Evolutionary conservation across 2,329 filamentous ascomycete species (phyloP).

Genomic region (Aspergillus brasiliensis): DNA sequence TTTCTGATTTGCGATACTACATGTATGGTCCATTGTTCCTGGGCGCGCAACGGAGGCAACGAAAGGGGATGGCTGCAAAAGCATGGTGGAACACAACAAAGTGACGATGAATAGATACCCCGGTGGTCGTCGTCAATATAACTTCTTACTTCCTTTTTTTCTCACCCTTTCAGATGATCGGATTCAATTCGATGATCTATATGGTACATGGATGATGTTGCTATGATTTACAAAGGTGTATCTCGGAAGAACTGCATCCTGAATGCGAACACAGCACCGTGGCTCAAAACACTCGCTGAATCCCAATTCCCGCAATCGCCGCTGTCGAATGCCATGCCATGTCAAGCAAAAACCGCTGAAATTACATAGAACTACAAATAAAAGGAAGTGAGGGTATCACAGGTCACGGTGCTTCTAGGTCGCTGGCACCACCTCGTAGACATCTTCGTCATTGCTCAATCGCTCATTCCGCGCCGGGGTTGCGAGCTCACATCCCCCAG

Average conservation of each 20-base stretch:
- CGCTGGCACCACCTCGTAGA: conserved; percentile 33
- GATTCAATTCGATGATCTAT: no score
- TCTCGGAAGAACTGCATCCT: not conserved
- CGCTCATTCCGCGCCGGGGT: conserved; percentile 54
- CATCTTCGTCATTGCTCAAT: conserved; percentile 55
- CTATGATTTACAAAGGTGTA: not conserved
- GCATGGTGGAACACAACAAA: not conserved
- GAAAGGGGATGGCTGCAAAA: not conserved
- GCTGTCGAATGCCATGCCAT: not conserved
- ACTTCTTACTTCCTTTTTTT: not conserved
- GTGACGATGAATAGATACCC: not conserved
- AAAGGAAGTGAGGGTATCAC: conserved; percentile 6
- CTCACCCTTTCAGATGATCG: not conserved
- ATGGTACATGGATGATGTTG: not conserved
- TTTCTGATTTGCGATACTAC: not conserved
- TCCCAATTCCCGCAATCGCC: not conserved
- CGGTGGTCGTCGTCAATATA: not conserved
- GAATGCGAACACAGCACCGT: not conserved
- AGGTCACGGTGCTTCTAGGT: not conserved
- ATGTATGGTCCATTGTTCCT: not conserved
- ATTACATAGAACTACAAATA: not conserved
- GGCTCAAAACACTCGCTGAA: not conserved
- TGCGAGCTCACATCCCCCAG: conserved; percentile 55
- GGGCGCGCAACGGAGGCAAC: not conserved
- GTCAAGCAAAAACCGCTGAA: not conserved